These are phyloP conservation scores for Cichorium intybus DNA, from an alignment of 140 eudicot genomes.

Conservation along the genomic window DNA sequence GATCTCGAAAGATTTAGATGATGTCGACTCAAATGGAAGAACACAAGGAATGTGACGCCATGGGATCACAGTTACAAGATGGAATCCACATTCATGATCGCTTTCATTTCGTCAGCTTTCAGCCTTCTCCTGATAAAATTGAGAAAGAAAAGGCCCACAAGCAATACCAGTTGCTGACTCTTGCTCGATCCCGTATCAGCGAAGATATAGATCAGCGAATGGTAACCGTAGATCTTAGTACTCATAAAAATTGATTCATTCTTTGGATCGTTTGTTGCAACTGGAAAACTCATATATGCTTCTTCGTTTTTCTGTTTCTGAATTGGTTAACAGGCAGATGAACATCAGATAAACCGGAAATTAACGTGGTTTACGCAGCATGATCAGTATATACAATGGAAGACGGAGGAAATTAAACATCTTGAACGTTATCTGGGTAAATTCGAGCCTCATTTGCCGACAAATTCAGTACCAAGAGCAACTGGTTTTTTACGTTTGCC, in stretches of 20 bases:
- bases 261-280: too few species aligned
- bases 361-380: neutral
- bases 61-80: neutral
- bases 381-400: neutral
- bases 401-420: neutral
- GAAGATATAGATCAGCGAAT: neutral
- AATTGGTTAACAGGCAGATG: neutral
- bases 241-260: too few species aligned
- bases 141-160: slow-evolving; percentile 4
- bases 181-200: slow-evolving; percentile 1
- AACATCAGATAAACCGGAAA: neutral
- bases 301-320: neutral
- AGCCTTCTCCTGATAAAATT: slow-evolving; percentile 12
- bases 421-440: neutral
- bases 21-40: slow-evolving; percentile 2
- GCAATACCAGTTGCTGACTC: slow-evolving; percentile 15
- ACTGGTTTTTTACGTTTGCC: neutral
- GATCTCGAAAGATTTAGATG: neutral
- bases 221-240: neutral
- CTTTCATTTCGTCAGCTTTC: slow-evolving; percentile 14
- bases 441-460: neutral
- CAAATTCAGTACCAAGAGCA: too few species aligned
- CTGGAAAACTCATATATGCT: neutral
- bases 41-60: neutral
- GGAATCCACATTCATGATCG: neutral